Conservation (phyloP, 768 basidiomycete genomes). For the Termitomyces eurrhizus region DNA sequence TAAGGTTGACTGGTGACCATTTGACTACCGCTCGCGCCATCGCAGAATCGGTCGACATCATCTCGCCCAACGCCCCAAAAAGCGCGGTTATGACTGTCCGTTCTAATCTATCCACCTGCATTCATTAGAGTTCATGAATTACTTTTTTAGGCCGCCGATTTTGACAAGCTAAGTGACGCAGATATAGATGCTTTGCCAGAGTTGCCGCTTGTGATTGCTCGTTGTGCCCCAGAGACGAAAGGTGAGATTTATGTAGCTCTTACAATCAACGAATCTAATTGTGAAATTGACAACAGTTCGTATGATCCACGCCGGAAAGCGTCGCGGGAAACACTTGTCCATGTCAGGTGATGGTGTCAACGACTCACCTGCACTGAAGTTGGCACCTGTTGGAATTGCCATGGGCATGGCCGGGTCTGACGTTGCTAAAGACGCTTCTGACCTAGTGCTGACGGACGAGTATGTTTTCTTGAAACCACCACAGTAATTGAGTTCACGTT, state of each 20-base stretch:
- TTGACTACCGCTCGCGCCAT: slow-evolving; percentile 50
- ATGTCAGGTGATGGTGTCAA: slow-evolving; percentile 62
- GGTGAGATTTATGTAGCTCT: slow-evolving; percentile 14
- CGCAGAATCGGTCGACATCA: slow-evolving; percentile 45
- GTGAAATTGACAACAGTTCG: slow-evolving; percentile 23
- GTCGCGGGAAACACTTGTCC: slow-evolving; percentile 46
- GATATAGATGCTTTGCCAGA: slow-evolving; percentile 46
- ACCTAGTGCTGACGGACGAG: slow-evolving; percentile 57
- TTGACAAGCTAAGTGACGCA: slow-evolving; percentile 49
- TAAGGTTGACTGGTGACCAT: slow-evolving; percentile 53
- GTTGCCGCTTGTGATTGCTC: slow-evolving; percentile 55
- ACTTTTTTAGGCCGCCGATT: slow-evolving; percentile 32
- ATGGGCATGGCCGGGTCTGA: slow-evolving; percentile 57
- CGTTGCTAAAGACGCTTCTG: slow-evolving; percentile 52
- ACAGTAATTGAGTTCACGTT: no score
- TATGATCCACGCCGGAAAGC: slow-evolving; percentile 57
- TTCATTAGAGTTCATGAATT: background rate
- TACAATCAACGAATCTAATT: background rate
- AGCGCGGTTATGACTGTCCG: slow-evolving; percentile 35
- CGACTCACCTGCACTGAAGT: slow-evolving; percentile 54
- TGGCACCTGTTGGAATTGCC: slow-evolving; percentile 52
- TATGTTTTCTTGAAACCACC: slow-evolving; percentile 11
- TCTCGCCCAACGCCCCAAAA: slow-evolving; percentile 33
- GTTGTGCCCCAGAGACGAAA: slow-evolving; percentile 54
- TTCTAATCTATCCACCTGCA: background rate